Percentiles rank a stretch among this genome's conserved stretches.
These are phyloP conservation scores for Trichomonas vaginalis DNA, from an alignment of 208 protist genomes.

Conservation along the genomic window DNA sequence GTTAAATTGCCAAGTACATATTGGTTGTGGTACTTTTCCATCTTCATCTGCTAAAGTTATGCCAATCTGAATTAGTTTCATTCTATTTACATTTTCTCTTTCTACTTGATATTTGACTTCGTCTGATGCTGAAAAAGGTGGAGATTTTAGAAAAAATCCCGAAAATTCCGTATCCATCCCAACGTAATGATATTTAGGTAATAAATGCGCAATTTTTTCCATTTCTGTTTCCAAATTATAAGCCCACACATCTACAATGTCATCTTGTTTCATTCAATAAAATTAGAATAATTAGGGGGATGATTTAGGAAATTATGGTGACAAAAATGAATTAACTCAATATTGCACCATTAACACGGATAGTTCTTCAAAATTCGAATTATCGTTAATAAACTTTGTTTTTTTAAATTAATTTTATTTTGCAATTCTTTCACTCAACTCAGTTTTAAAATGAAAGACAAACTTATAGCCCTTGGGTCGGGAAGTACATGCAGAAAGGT, in stretches of 20 bases:
- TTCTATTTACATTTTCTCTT: conserved; percentile 85
- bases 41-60: conserved; percentile 83
- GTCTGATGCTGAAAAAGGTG: conserved; percentile 19
- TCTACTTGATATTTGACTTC: conserved; percentile 25
- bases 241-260: conserved; percentile 31
- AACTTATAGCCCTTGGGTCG: too few species aligned
- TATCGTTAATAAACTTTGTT: too few species aligned
- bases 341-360: too few species aligned
- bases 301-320: too few species aligned
- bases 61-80: conserved; percentile 95
- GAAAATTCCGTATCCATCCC: conserved; percentile 92
- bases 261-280: too few species aligned
- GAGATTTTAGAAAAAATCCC: conserved; percentile 77
- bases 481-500: too few species aligned
- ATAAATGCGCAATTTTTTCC: conserved; percentile 62
- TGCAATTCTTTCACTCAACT: too few species aligned
- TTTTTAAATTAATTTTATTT: too few species aligned
- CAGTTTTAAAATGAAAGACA: too few species aligned
- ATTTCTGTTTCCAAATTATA: conserved; percentile 74
- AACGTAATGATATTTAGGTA: conserved; percentile 77
- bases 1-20: conserved; percentile 96
- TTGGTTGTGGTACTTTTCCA: conserved; percentile 69
- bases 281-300: too few species aligned
- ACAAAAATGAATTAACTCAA: too few species aligned
- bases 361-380: too few species aligned